Evolutionary conservation across 148 eudicot species (phyloP), one percentile per base, ranked within the genome.

Genomic region (Silene conica): DNA sequence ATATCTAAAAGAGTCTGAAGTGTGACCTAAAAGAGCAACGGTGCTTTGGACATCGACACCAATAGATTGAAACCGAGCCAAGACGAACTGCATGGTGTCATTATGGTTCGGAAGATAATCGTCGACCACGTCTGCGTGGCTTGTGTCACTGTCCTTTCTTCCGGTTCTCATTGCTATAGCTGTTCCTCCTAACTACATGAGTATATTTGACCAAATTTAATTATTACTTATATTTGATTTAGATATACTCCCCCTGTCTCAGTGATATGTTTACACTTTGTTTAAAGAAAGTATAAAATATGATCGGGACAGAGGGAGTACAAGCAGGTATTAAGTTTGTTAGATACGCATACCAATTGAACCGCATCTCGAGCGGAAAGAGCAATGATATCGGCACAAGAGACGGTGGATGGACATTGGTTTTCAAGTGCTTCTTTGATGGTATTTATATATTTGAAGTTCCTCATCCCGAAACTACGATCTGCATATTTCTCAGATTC

Each of bases 321-420:
- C n/a, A n/a, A n/a, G n/a, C n/a, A n/a, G n/a, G n/a, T n/a, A n/a
- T n/a, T n/a, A 26, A 26, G 28, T 26, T 26, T 1, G 28, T 26
- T 26, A 26, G 28, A 26, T n/a, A n/a, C n/a, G 31, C 34, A 31
- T 89, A 90, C 98, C 94, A 86, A n/a, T 62, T 70, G 73, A 6
- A 79, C 80, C 9, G 86, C 96, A 54, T 93, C 98, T 73, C 96
- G 75, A 0, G 98, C 94, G 1, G 96, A 85, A 70, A 93, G 94
- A 70, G 89, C 96, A 45, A 93, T 77, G 46, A 90, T 87, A 76
- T 93, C 98, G 6, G 98, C 98, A 28, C 98, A 93, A 55, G 98
- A 93, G 48, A 93, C 96, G 0, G 88, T 87, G 22, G 22, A 13
- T 12, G 96, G 96, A 77, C 98, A 93, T 76, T 79, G 85, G 8